These are phyloP conservation scores for Cardamine resedifolia DNA, from an alignment of 345 rosid genomes.

Conservation along the genomic window DNA sequence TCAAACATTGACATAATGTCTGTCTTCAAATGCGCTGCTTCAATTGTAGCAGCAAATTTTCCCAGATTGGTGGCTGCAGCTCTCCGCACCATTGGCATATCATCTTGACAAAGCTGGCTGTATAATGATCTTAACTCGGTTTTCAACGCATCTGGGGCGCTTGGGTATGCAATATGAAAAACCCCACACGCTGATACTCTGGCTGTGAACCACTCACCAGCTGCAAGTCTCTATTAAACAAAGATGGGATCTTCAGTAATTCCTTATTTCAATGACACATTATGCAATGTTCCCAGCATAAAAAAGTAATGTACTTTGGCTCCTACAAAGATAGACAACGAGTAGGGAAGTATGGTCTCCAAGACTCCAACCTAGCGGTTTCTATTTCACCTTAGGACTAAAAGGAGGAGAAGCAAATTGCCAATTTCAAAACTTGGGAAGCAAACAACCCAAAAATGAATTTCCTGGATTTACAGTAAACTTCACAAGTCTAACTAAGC, in stretches of 20 bases:
- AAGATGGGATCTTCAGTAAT: not conserved
- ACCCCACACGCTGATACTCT: conserved; percentile 92
- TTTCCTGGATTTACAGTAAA: not conserved
- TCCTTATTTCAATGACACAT: not conserved
- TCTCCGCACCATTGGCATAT: conserved; percentile 98
- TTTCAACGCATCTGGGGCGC: conserved; percentile 74
- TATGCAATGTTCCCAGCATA: not conserved
- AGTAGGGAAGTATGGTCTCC: not conserved
- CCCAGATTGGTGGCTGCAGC: conserved; percentile 93
- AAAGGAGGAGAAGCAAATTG: not conserved
- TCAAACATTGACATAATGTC: conserved; percentile 90
- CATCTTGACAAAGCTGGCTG: conserved; percentile 90
- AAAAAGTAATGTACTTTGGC: not conserved
- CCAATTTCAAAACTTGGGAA: not conserved
- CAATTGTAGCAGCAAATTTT: conserved; percentile 93
- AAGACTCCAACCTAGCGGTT: not conserved
- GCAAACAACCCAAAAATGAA: not conserved
- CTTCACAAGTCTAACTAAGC: conserved; percentile 4
- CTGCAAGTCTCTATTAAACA: conserved; percentile 71
- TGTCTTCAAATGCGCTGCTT: conserved; percentile 71
- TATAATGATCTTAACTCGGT: conserved; percentile 69
- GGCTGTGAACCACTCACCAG: conserved; percentile 98
- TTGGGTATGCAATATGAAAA: conserved; percentile 86
- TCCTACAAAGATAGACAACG: not conserved
- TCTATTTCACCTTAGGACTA: not conserved